phyloP scores from a whole-genome alignment of 202 grass and related monocot species.

The Carex arenaria region DNA sequence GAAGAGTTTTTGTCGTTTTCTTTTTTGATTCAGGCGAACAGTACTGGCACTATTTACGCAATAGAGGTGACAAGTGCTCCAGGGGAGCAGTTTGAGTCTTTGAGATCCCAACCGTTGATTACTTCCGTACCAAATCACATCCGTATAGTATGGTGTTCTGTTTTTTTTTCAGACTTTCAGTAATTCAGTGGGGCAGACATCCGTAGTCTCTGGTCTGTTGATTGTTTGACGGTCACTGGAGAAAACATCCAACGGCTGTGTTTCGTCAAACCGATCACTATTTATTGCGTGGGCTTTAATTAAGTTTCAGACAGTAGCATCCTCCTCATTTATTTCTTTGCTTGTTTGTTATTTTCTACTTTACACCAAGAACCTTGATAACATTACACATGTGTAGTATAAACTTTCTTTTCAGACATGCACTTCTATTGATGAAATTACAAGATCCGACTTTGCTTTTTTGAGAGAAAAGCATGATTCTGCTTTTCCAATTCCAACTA shows the following conservation, averaged over 20 bases:
- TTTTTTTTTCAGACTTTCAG: neutral
- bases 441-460: too few species aligned
- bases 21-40: neutral
- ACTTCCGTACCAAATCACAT: constrained; percentile 8
- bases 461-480: too few species aligned
- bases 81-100: neutral
- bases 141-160: neutral
- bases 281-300: constrained; percentile 4
- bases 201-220: neutral
- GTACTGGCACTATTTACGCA: neutral
- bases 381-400: neutral
- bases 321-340: neutral
- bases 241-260: neutral
- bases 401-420: neutral
- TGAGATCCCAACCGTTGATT: constrained; percentile 15
- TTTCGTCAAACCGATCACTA: neutral
- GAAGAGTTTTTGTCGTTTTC: neutral
- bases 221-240: neutral
- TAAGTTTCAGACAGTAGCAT: neutral
- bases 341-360: neutral
- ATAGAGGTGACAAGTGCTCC: neutral
- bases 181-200: neutral
- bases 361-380: neutral
- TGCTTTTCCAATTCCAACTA: too few species aligned
- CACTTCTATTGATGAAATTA: neutral